Evolutionary conservation across 1,284 basidiomycete genomes (phyloP).

Genomic region (Schizophyllum amplum): DNA sequence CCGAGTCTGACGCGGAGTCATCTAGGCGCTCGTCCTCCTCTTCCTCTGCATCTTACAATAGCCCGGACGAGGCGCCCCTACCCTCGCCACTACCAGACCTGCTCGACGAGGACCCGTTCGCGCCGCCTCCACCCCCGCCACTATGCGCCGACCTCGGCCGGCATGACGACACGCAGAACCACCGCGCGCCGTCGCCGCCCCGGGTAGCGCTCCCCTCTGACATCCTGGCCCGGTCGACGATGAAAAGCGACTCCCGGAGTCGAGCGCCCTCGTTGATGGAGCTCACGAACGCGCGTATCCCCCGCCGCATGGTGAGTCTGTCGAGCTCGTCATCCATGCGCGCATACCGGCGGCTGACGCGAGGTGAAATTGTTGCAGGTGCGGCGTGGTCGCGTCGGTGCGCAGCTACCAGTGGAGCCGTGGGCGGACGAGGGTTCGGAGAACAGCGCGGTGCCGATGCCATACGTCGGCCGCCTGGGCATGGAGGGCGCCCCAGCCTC

Average conservation of each 20-base stretch:
- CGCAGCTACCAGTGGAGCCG: conserved; percentile 49
- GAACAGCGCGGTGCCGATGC: not conserved
- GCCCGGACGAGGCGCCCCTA: not conserved
- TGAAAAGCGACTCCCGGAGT: not conserved
- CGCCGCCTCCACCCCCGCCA: not conserved
- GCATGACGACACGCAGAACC: not conserved
- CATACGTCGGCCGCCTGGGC: not conserved
- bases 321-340: not conserved
- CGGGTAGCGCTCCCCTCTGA: not conserved
- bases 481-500: not conserved
- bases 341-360: not conserved
- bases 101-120: not conserved
- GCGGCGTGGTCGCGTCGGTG: conserved; percentile 53
- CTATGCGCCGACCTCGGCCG: not conserved
- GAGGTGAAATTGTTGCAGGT: conserved; percentile 28
- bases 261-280: not conserved
- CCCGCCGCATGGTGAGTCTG: not conserved
- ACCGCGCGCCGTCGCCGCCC: not conserved
- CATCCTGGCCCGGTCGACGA: not conserved
- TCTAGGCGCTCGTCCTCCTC: not conserved
- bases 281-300: not conserved
- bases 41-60: not conserved
- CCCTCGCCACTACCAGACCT: not conserved
- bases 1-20: not conserved
- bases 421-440: conserved; percentile 26